Evolutionary conservation across 148 eudicot species (phyloP).

Genomic region (Polygonum aviculare): DNA sequence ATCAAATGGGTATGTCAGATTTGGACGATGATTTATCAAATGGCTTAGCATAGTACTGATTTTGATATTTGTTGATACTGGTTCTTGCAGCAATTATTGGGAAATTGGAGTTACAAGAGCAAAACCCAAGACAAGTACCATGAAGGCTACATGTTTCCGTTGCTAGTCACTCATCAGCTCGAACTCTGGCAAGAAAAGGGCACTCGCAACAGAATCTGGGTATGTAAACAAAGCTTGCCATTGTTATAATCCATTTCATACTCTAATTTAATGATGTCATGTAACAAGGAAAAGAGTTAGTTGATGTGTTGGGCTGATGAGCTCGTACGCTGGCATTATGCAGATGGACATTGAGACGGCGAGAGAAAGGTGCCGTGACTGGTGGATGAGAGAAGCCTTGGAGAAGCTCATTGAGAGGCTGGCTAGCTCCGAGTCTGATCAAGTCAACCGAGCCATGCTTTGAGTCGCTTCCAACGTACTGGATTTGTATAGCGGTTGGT

Average conservation of each 20-base stretch:
- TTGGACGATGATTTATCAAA: no score
- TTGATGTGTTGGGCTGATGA: no score
- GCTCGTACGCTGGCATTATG: neutral
- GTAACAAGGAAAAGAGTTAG: no score
- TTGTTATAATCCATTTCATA: no score
- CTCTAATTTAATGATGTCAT: no score
- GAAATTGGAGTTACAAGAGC: slow-evolving; percentile 50
- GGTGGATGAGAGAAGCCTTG: slow-evolving; percentile 57
- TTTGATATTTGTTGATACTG: neutral
- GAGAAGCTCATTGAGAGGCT: slow-evolving; percentile 35
- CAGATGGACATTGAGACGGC: slow-evolving; percentile 41
- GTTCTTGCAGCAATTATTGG: slow-evolving; percentile 27
- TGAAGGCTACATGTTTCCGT: slow-evolving; percentile 43
- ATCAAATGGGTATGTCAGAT: no score
- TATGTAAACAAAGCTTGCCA: slow-evolving; percentile 8
- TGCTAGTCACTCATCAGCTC: slow-evolving; percentile 28
- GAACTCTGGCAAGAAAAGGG: slow-evolving; percentile 47
- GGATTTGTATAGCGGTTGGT: neutral
- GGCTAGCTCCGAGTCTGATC: neutral
- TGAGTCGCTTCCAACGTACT: neutral
- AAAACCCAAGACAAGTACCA: slow-evolving; percentile 42
- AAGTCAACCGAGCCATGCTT: neutral
- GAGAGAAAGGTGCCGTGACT: slow-evolving; percentile 29
- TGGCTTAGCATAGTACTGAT: no score
- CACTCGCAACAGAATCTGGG: slow-evolving; percentile 47